Evolutionary conservation across 768 basidiomycete species (phyloP).

Genomic region (Macrocybe gigantea): DNA sequence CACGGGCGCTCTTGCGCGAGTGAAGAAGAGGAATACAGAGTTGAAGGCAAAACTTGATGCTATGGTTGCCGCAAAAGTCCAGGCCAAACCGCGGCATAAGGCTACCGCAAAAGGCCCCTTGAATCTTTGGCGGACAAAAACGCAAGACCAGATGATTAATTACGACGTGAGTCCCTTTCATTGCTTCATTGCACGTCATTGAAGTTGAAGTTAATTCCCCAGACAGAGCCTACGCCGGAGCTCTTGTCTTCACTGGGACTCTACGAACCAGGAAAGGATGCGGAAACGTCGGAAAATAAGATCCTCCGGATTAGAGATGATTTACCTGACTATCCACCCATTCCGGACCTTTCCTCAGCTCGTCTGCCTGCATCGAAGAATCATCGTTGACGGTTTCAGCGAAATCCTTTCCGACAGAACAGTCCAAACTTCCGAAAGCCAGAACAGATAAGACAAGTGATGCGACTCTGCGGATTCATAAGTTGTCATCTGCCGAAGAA

Average conservation of each 20-base stretch:
- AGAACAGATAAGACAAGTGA: neutral
- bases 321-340: slow-evolving; percentile 21
- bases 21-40: no score
- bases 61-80: no score
- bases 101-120: no score
- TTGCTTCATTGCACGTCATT: neutral
- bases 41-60: no score
- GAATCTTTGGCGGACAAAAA: no score
- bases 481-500: neutral
- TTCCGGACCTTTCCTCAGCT: slow-evolving; percentile 12
- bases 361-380: slow-evolving; percentile 1
- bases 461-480: neutral
- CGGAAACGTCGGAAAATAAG: slow-evolving; percentile 11
- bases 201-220: neutral
- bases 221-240: slow-evolving; percentile 15
- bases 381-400: slow-evolving; percentile 5
- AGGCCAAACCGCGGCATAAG: no score
- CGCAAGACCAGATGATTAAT: slow-evolving; percentile 3
- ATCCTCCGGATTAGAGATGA: slow-evolving; percentile 21
- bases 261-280: slow-evolving; percentile 2
- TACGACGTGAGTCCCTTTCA: slow-evolving; percentile 12
- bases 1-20: no score
- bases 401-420: neutral
- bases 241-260: slow-evolving; percentile 16
- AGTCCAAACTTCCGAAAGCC: neutral